Base-by-base conservation (phyloP, 768 basidiomycete genomes). In the Epithele typhae region DNA sequence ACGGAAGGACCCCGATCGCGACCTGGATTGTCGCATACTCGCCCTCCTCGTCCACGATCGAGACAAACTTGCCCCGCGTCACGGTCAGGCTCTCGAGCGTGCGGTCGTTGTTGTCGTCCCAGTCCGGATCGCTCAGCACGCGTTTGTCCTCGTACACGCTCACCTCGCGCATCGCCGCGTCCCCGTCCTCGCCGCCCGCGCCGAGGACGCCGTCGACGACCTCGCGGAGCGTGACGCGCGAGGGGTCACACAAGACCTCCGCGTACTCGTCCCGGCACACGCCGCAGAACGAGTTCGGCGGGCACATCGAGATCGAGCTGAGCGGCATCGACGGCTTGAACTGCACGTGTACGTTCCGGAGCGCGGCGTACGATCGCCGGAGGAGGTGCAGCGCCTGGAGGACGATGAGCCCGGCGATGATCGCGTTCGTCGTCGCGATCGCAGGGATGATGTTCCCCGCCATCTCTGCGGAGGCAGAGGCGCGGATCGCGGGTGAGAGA, bases 401-500 rank as follows among this genome's bases (percentile, higher is more conserved):
- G 19, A 98, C 93, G 60, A 98, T 92, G 32, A 95, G 72, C 0
- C 95, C 96, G 0, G 96, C 87, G 55, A 98, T 82, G 64, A 99
- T 90, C 9, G 96, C 96, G 63, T 99, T 99, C 19, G 96, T 99
- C 3, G 96, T 99, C 4, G 96, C 96, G 58, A 99, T 98, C 1
- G 96, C 96, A 5, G 96, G 96, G 53, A 98, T 99, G 59, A 99
- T 98, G 66, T 99, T 99, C 9, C 96, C 96, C 0, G 96, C 96
- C 91, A 97, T 98, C 67, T 97, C 94, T 95, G 64, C 18, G 19
- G 19, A 22, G 1, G 18, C 4, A 33, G 23, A 4, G 11, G 37
- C n/a, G n/a, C n/a, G n/a, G n/a, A n/a, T n/a, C n/a, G n/a, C n/a
- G n/a, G n/a, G n/a, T n/a, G n/a, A n/a, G n/a, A n/a, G n/a, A n/a